Evolutionary conservation across 768 basidiomycete species (phyloP).

Genomic region (Termitomyces sp.): DNA sequence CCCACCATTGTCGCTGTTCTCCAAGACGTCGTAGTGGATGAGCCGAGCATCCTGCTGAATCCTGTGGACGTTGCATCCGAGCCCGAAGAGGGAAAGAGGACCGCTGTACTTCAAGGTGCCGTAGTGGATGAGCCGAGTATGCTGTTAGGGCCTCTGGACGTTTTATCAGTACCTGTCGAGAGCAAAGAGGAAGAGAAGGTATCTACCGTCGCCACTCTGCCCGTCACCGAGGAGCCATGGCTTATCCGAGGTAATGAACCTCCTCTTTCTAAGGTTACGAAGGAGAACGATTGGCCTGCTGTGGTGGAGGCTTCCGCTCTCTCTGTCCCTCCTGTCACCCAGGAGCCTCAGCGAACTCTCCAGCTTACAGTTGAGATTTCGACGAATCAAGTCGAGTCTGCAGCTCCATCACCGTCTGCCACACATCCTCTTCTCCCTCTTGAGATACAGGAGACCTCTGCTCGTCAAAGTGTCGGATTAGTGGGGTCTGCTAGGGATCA

Average conservation of each 20-base stretch:
- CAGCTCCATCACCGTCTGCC: slow-evolving; percentile 3
- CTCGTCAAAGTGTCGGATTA: neutral
- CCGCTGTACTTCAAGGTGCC: no score
- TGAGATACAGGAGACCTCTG: slow-evolving; percentile 3
- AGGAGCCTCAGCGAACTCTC: neutral
- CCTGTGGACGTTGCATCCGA: no score
- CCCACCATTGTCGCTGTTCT: neutral
- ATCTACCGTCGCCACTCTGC: neutral
- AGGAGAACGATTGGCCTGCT: neutral
- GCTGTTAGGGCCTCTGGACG: neutral
- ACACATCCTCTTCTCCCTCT: slow-evolving; percentile 7
- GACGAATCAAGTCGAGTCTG: neutral
- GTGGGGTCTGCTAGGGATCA: slow-evolving; percentile 3
- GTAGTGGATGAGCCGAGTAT: neutral
- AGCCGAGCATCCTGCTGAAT: no score
- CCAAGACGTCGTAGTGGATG: no score
- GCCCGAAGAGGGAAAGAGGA: no score
- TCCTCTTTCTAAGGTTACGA: neutral
- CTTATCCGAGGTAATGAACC: neutral
- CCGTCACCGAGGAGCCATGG: neutral
- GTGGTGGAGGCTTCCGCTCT: neutral
- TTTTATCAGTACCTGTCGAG: neutral
- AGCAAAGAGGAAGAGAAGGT: neutral
- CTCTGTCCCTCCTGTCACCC: neutral
- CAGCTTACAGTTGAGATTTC: neutral